Conservation (phyloP, 169 alveolate species). For the Theileria parva region DNA sequence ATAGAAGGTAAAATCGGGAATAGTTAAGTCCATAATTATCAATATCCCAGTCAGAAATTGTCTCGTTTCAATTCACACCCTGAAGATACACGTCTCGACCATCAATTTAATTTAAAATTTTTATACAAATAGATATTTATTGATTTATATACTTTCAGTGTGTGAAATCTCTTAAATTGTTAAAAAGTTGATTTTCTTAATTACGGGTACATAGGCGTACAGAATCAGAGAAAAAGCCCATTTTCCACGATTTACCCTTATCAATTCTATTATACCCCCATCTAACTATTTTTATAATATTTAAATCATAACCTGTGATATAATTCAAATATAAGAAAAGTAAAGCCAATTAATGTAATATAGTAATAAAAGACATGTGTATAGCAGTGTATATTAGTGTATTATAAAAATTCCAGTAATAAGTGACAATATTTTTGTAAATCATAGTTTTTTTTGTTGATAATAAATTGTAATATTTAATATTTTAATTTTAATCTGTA, state of each 20-base stretch:
- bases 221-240: not conserved
- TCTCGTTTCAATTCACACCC: not conserved
- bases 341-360: not conserved
- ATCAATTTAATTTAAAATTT: no score
- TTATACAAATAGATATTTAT: not conserved
- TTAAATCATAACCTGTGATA: not conserved
- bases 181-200: not conserved
- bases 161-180: not conserved
- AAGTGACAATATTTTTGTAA: not conserved
- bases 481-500: not conserved
- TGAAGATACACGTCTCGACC: not conserved
- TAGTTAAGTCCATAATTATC: not conserved
- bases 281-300: not conserved
- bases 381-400: not conserved
- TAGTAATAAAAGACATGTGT: not conserved
- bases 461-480: not conserved
- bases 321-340: not conserved
- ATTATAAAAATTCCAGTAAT: not conserved
- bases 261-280: slow-evolving; percentile 6
- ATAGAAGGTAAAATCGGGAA: not conserved
- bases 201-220: slow-evolving; percentile 21
- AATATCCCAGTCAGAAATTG: not conserved
- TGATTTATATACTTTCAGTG: not conserved
- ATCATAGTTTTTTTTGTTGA: not conserved
- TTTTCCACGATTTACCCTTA: not conserved